Evolutionary conservation across 2,329 filamentous ascomycete genomes (phyloP).

Genomic region (Penicillium sp.): DNA sequence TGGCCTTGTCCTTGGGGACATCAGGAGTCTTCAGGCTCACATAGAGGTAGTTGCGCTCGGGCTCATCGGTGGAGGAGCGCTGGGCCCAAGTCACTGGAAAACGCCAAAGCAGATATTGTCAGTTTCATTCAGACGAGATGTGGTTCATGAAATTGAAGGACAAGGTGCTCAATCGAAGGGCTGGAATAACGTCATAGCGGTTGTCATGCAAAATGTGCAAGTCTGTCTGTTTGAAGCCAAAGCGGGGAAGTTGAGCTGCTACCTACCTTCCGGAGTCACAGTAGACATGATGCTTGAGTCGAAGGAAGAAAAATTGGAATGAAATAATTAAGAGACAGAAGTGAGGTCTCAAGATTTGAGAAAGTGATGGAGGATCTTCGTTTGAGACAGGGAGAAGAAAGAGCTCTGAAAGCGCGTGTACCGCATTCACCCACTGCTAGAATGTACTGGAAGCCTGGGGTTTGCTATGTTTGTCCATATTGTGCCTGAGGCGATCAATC

Average conservation of each 20-base stretch:
- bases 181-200: constrained; percentile 13
- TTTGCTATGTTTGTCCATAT: constrained; percentile 33
- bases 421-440: constrained; percentile 25
- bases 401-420: constrained; percentile 24
- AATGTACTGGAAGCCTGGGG: constrained; percentile 40
- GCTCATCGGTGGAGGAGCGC: constrained; percentile 74
- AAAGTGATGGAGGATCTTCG: constrained; percentile 9
- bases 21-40: constrained; percentile 86
- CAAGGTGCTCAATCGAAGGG: neutral
- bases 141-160: constrained; percentile 6
- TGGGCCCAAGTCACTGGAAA: constrained; percentile 88
- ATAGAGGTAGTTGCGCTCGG: constrained; percentile 90
- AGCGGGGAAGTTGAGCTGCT: constrained; percentile 29
- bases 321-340: constrained; percentile 5
- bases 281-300: constrained; percentile 22
- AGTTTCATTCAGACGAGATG: constrained; percentile 5
- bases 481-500: constrained; percentile 16
- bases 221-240: constrained; percentile 13
- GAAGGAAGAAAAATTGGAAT: constrained; percentile 5
- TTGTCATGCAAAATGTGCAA: constrained; percentile 21
- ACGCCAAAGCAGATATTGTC: too few species aligned
- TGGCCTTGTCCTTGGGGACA: constrained; percentile 66
- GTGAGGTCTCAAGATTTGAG: too few species aligned
- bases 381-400: constrained; percentile 18
- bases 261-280: constrained; percentile 46